Percentiles rank a stretch among this genome's conserved stretches.
Evolutionary conservation across 2,329 filamentous ascomycete species (phyloP).

Genomic region (Trichoderma sp.): DNA sequence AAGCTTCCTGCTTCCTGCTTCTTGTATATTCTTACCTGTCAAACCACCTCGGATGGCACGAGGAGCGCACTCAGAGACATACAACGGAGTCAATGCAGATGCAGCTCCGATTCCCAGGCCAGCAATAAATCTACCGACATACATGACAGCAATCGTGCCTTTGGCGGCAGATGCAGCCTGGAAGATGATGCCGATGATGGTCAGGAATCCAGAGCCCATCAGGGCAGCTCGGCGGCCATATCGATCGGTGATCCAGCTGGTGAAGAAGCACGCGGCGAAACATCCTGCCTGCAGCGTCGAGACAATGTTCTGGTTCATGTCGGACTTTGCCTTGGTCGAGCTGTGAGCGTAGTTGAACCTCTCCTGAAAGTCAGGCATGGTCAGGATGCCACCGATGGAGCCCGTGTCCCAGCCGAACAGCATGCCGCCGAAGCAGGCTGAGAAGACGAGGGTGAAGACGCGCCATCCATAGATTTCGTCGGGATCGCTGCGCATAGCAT

Average conservation of each 20-base stretch:
- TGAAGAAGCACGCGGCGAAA: slow-evolving; percentile 61
- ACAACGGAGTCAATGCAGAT: slow-evolving; percentile 45
- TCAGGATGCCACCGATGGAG: slow-evolving; percentile 66
- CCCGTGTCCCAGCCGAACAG: slow-evolving; percentile 55
- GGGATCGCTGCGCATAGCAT: slow-evolving; percentile 67
- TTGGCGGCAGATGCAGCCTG: slow-evolving; percentile 55
- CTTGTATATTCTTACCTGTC: slow-evolving; percentile 35
- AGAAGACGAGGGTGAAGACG: slow-evolving; percentile 61
- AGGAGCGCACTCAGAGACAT: slow-evolving; percentile 50
- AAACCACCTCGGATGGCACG: slow-evolving; percentile 51
- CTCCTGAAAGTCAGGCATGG: slow-evolving; percentile 56
- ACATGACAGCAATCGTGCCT: slow-evolving; percentile 61
- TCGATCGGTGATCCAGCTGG: slow-evolving; percentile 52
- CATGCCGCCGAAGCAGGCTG: slow-evolving; percentile 66
- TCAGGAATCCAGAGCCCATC: slow-evolving; percentile 55
- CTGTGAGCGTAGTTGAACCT: slow-evolving; percentile 36
- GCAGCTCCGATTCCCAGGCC: slow-evolving; percentile 52
- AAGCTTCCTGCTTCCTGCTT: background rate
- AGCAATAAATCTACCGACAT: slow-evolving; percentile 58
- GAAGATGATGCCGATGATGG: slow-evolving; percentile 61
- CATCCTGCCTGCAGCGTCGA: slow-evolving; percentile 69
- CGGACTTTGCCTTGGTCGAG: slow-evolving; percentile 38
- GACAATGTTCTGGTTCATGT: slow-evolving; percentile 64
- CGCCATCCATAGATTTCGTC: slow-evolving; percentile 69
- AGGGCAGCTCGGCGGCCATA: slow-evolving; percentile 57